Base-by-base conservation (phyloP, 768 basidiomycete genomes). In the Mycena kentingensis region DNA sequence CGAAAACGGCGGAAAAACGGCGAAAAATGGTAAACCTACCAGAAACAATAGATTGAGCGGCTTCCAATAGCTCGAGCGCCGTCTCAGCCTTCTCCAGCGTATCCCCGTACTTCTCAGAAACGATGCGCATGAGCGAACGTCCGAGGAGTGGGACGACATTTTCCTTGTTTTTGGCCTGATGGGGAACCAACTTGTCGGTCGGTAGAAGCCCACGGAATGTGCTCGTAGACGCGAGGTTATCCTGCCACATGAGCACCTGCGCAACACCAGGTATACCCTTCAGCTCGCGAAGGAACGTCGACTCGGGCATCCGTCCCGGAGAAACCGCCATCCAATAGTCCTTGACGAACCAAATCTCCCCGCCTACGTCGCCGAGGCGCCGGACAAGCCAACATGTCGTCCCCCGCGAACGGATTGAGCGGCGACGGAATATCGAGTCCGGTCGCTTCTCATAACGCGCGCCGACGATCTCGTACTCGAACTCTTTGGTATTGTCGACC, bases 301-400 rank as follows among this genome's bases (percentile, higher is more conserved):
- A 42, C 28, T 66, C 65, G 8, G 18, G 29, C 4, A 35, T 22
- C 5, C 52, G 48, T 2, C 24, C 43, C 1, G 32, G 57, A n/a
- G n/a, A n/a, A n/a, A n/a, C n/a, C 0, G 54, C 42, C 8, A 49
- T 34, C 66, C 66, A 67, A 12, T 45, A 50, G 26, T 67, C 64
- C 58, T 67, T 65, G 49, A 64, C 52, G 24, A 24, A 42, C n/a
- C n/a, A 7, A 21, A 66, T 13, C 2, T 55, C 34, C 10, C 25
- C 2, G 5, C 35, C 29, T 5, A 15, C n/a, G 25, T 58, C 52
- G n/a, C n/a, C n/a, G n/a, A n/a, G n/a, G n/a, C n/a, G n/a, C 5
- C n/a, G n/a, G 5, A 57, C 59, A 2, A 13, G 19, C 66, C 65
- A 67, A 25, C 63, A 64, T 22, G 31, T 36, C 3, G 65, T 66